A percentile compares a stretch with the other conserved stretches of the same genome.
phyloP scores from a whole-genome alignment of 2,329 filamentous ascomycete genomes.

The Sclerotinia borealis region DNA sequence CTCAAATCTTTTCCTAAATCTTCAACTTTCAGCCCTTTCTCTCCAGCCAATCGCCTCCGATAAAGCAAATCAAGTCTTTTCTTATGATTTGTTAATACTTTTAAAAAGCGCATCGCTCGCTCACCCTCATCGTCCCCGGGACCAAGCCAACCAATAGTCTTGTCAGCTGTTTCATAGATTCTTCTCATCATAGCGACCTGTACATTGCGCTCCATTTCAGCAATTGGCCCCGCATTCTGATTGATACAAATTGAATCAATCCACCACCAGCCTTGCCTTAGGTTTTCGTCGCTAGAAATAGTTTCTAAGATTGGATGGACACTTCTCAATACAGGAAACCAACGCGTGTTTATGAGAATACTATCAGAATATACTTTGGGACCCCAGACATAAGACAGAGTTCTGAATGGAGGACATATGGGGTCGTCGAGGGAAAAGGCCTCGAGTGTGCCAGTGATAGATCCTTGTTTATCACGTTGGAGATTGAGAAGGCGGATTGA shows the following conservation, averaged over 20 bases:
- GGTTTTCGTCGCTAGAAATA: background rate
- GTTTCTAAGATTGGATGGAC: background rate
- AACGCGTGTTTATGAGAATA: background rate
- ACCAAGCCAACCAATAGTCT: background rate
- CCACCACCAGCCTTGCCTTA: background rate
- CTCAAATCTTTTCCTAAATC: background rate
- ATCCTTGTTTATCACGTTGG: background rate
- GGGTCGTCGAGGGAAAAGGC: background rate
- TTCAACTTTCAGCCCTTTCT: background rate
- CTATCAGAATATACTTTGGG: background rate
- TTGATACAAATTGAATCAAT: slow-evolving; percentile 3
- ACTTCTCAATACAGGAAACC: background rate
- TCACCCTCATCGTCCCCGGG: background rate
- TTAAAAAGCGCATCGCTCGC: background rate
- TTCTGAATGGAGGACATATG: background rate
- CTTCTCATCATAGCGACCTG: background rate
- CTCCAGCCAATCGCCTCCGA: background rate
- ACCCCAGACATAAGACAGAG: background rate
- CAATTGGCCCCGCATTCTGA: background rate
- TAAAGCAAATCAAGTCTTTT: background rate
- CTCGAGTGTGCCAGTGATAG: slow-evolving; percentile 9
- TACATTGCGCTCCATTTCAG: background rate
- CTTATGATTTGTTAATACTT: background rate
- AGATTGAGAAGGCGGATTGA: slow-evolving; percentile 11
- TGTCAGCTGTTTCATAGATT: background rate